These are phyloP conservation scores for Globisporangium carolinianum DNA, from an alignment of 352 stramenopile species.

Conservation along the genomic window DNA sequence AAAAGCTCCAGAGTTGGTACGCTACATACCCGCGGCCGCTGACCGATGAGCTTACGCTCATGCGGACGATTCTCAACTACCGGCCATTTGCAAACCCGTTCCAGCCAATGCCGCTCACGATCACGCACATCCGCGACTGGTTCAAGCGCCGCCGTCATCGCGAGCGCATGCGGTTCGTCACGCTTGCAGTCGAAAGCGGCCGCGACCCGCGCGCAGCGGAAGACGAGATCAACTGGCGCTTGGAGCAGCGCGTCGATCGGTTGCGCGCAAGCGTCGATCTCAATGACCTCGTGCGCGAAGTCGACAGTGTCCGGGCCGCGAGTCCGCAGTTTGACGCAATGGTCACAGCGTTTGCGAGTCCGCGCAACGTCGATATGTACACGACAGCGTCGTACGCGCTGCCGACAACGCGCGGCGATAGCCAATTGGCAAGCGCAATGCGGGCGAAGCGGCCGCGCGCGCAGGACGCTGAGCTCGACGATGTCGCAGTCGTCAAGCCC, in stretches of 20 bases:
- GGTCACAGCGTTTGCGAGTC: conserved; percentile 48
- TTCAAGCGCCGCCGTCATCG: conserved; percentile 78
- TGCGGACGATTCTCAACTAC: conserved; percentile 81
- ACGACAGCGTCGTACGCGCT: conserved; percentile 45
- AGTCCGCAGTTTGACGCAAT: conserved; percentile 66
- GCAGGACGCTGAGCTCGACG: conserved; percentile 57
- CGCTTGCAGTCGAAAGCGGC: conserved; percentile 60
- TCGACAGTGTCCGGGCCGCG: conserved; percentile 60
- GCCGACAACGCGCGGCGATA: conserved; percentile 6
- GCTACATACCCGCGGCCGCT: conserved; percentile 71
- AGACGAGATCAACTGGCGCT: conserved; percentile 69
- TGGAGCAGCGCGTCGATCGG: conserved; percentile 74
- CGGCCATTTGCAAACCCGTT: conserved; percentile 69
- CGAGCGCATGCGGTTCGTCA: conserved; percentile 74
- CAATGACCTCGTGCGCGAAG: conserved; percentile 75
- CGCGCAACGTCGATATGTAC: conserved; percentile 51
- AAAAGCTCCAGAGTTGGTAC: conserved; percentile 84
- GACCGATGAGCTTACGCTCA: conserved; percentile 74
- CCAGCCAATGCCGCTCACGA: conserved; percentile 44
- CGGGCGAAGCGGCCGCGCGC: conserved; percentile 53
- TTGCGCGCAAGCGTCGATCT: conserved; percentile 57
- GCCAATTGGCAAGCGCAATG: conserved; percentile 9
- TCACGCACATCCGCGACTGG: conserved; percentile 75
- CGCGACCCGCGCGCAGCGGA: conserved; percentile 51
- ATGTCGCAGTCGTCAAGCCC: conserved; percentile 60